Evolutionary conservation across 495 filamentous ascomycete species (phyloP).

Genomic region (Penicillium crystallinum): DNA sequence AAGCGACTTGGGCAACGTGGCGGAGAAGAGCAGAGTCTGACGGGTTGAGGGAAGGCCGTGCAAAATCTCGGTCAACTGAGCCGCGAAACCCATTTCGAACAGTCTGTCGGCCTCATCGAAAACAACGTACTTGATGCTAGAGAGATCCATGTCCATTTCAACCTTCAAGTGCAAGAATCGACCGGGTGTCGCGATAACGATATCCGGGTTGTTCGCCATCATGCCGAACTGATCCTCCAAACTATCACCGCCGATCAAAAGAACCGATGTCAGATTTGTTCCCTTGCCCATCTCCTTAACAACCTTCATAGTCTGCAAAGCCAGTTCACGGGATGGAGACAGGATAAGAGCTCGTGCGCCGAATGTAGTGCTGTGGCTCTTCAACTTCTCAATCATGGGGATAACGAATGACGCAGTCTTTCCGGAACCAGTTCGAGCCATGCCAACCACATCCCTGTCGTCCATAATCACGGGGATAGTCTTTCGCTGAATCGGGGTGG

Average conservation of each 20-base stretch:
- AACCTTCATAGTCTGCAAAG: conserved; percentile 91
- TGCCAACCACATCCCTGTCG: conserved; percentile 87
- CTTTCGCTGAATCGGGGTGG: conserved; percentile 95
- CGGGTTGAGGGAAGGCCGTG: conserved; percentile 76
- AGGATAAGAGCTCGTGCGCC: conserved; percentile 81
- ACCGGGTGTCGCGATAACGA: conserved; percentile 93
- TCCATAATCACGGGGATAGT: conserved; percentile 88
- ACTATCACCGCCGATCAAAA: conserved; percentile 92
- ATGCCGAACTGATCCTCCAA: conserved; percentile 91
- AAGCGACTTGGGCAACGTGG: conserved; percentile 85
- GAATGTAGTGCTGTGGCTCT: conserved; percentile 78
- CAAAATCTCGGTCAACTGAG: conserved; percentile 88
- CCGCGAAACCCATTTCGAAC: conserved; percentile 97
- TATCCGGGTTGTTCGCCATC: conserved; percentile 92
- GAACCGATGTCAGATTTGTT: conserved; percentile 79
- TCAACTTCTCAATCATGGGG: conserved; percentile 93
- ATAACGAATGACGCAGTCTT: conserved; percentile 98
- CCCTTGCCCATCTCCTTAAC: conserved; percentile 89
- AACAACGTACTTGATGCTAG: conserved; percentile 82
- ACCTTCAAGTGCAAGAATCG: conserved; percentile 94
- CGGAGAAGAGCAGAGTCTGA: conserved; percentile 91
- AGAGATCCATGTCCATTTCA: conserved; percentile 86
- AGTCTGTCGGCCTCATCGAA: conserved; percentile 96
- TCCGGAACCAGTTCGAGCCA: conserved; percentile 94
- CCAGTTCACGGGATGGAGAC: conserved; percentile 88